Percentiles rank a stretch among this genome's conserved stretches.
phyloP scores from a whole-genome alignment of 2,329 filamentous ascomycete genomes.

The Tolypocladium pustulatum region DNA sequence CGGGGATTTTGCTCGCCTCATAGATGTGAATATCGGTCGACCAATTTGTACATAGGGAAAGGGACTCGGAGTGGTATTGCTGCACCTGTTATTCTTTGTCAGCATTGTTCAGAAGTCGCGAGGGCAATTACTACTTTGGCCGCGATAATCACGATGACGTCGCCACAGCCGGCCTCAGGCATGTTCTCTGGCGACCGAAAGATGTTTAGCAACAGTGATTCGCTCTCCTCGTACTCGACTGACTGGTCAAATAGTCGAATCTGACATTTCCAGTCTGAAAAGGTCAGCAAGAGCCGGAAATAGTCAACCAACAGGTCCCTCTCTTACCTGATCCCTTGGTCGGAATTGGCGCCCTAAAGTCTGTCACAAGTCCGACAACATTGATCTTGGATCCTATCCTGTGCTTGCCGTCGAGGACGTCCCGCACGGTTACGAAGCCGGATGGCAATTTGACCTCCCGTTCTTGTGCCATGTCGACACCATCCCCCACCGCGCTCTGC shows the following conservation, averaged over 20 bases:
- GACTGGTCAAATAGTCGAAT: constrained; percentile 52
- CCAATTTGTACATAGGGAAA: constrained; percentile 34
- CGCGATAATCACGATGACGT: constrained; percentile 34
- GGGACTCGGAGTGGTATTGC: constrained; percentile 11
- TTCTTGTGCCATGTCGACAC: not conserved
- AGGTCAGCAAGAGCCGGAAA: constrained; percentile 2
- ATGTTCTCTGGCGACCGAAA: constrained; percentile 45
- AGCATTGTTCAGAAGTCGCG: not conserved
- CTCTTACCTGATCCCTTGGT: constrained; percentile 41
- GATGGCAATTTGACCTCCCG: constrained; percentile 7
- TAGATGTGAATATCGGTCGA: constrained; percentile 36
- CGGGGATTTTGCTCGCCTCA: constrained; percentile 16
- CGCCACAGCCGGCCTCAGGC: constrained; percentile 32
- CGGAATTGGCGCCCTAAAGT: constrained; percentile 42
- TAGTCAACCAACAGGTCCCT: too few relatives aligned
- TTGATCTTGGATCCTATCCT: constrained; percentile 29
- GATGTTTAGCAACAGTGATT: constrained; percentile 40
- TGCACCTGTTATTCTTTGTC: constrained; percentile 26
- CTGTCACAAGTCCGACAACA: constrained; percentile 62
- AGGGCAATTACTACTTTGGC: constrained; percentile 34
- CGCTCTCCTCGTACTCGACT: constrained; percentile 29
- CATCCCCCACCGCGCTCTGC: not conserved
- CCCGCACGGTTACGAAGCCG: constrained; percentile 20
- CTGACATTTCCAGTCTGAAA: constrained; percentile 47
- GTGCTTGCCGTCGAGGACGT: constrained; percentile 31